A percentile compares a stretch with the other conserved stretches of the same genome.
These are phyloP conservation scores for Jaapia argillacea DNA, from an alignment of 768 basidiomycete genomes.

Conservation along the genomic window DNA sequence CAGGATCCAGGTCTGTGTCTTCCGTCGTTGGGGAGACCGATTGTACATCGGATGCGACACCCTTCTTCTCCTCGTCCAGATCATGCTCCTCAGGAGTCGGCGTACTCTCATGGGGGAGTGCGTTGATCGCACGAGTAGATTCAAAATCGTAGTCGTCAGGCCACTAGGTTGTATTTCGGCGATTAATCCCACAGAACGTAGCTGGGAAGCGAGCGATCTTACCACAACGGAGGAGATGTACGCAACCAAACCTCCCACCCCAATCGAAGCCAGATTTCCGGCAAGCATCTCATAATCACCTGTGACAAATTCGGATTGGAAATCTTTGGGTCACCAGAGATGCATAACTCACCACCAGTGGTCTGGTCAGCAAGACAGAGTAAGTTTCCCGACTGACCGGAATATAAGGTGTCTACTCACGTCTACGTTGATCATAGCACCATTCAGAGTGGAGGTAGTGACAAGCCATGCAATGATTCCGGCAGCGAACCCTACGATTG, in stretches of 20 bases:
- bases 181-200: no score
- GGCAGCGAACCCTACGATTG: slow-evolving; percentile 55
- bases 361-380: slow-evolving; percentile 20
- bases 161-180: slow-evolving; percentile 45
- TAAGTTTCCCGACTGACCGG: slow-evolving; percentile 7
- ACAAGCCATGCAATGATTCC: slow-evolving; percentile 83
- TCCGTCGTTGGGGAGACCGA: slow-evolving; percentile 19
- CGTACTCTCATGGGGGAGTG: slow-evolving; percentile 9
- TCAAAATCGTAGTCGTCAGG: slow-evolving; percentile 81
- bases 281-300: slow-evolving; percentile 67
- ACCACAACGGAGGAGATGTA: slow-evolving; percentile 55
- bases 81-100: slow-evolving; percentile 23
- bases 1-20: slow-evolving; percentile 56
- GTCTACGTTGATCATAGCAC: slow-evolving; percentile 58
- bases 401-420: slow-evolving; percentile 24
- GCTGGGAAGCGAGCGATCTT: slow-evolving; percentile 19
- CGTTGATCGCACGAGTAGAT: slow-evolving; percentile 70
- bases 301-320: slow-evolving; percentile 1
- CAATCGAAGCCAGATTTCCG: slow-evolving; percentile 83
- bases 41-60: slow-evolving; percentile 9
- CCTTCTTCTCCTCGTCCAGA: slow-evolving; percentile 30
- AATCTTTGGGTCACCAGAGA: not conserved
- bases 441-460: slow-evolving; percentile 62
- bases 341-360: slow-evolving; percentile 34
- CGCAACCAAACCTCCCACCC: slow-evolving; percentile 70